A percentile compares a stretch with the other conserved stretches of the same genome.
These are phyloP conservation scores for Panicum miliaceum DNA, from an alignment of 176 grass and related monocot species.

Conservation along the genomic window DNA sequence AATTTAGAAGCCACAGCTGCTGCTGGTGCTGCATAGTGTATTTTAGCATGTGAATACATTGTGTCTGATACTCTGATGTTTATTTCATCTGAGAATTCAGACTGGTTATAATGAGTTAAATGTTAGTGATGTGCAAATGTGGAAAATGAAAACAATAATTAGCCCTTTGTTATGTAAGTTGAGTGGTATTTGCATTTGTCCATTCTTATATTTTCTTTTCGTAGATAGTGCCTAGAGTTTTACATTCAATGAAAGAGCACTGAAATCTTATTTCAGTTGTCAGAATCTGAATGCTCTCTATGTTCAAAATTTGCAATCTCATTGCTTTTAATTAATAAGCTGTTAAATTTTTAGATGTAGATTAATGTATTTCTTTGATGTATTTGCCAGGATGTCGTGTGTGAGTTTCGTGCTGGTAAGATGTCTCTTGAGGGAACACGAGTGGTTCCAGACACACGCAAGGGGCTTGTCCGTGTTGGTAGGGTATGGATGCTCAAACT, in stretches of 20 bases:
- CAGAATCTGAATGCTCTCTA: constrained; percentile 12
- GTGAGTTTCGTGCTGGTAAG: constrained; percentile 97
- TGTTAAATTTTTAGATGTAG: not conserved
- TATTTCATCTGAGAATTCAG: not conserved
- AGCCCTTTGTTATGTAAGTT: not conserved
- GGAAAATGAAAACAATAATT: not conserved
- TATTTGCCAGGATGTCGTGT: constrained; percentile 73
- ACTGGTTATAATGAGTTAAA: not conserved
- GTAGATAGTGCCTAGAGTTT: constrained; percentile 11
- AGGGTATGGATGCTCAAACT: constrained; percentile 58
- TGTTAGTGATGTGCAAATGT: not conserved
- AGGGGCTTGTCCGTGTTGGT: constrained; percentile 92
- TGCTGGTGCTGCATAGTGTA: not conserved
- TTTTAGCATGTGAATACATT: not conserved
- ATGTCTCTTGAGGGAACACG: constrained; percentile 73
- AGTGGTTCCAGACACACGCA: constrained; percentile 85
- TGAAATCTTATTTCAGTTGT: constrained; percentile 14
- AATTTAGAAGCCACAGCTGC: not conserved
- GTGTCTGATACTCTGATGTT: not conserved
- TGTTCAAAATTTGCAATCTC: constrained; percentile 3
- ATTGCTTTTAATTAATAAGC: constrained; percentile 4
- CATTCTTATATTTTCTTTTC: not conserved
- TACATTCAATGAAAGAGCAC: constrained; percentile 2
- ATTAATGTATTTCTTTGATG: constrained; percentile 29
- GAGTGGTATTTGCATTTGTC: not conserved